Conservation (phyloP, 2,329 filamentous ascomycete species). For the Madurella mycetomatis region DNA sequence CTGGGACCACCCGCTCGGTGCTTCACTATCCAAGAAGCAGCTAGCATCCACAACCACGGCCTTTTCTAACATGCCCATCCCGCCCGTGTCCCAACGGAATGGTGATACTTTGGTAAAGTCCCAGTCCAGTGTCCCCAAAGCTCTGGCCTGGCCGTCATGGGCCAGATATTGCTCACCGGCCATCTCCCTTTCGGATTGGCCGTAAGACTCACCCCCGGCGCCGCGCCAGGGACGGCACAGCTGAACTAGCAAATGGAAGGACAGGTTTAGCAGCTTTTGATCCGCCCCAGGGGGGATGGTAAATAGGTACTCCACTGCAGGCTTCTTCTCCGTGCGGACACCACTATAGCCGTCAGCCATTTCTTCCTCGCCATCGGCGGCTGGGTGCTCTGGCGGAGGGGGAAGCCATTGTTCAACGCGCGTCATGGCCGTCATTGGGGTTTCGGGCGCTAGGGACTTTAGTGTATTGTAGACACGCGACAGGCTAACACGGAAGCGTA, state of each 20-base stretch:
- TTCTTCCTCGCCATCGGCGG: no score
- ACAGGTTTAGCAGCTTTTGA: not conserved
- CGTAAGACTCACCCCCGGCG: not conserved
- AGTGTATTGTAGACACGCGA: conserved; percentile 17
- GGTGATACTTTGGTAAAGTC: conserved; percentile 10
- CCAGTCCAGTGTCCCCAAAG: conserved; percentile 12
- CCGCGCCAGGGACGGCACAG: conserved; percentile 21
- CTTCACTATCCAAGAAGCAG: conserved; percentile 23
- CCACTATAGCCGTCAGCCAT: no score
- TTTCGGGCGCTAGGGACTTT: not conserved
- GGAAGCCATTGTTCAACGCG: conserved; percentile 14
- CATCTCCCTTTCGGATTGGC: no score
- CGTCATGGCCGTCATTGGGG: conserved; percentile 2
- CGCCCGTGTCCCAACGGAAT: conserved; percentile 19
- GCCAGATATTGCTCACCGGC: not conserved
- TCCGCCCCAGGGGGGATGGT: conserved; percentile 10
- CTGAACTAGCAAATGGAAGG: conserved; percentile 12
- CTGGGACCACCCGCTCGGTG: conserved; percentile 21
- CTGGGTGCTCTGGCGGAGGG: not conserved
- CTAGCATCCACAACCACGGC: not conserved
- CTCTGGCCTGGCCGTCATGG: not conserved
- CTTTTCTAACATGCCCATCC: conserved; percentile 7
- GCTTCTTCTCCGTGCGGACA: no score
- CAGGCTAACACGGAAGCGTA: conserved; percentile 17
- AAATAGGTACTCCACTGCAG: conserved; percentile 10